phyloP scores from a whole-genome alignment of 2,329 filamentous ascomycete genomes.

The Sporothrix phasma region DNA sequence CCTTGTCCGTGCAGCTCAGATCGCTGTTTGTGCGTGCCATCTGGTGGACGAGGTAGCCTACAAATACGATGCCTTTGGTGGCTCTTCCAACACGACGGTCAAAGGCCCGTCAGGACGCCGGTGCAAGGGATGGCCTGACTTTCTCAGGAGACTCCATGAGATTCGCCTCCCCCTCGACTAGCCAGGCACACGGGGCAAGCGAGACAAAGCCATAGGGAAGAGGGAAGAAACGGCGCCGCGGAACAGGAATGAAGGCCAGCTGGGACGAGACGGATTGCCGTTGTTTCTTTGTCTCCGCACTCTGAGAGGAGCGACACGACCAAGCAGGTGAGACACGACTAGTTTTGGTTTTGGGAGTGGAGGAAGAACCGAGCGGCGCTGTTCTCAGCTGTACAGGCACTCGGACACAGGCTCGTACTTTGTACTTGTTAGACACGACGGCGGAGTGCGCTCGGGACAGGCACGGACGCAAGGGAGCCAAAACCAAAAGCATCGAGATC shows the following conservation, averaged over 20 bases:
- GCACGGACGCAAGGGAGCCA: slow-evolving; percentile 1
- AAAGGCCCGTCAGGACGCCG: neutral
- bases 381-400: slow-evolving; percentile 3
- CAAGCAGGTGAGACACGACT: neutral
- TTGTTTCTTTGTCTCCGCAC: neutral
- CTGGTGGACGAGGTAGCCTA: neutral
- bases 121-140: neutral
- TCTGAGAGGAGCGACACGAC: neutral
- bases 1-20: neutral
- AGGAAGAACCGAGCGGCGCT: neutral
- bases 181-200: slow-evolving; percentile 1
- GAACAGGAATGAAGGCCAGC: neutral
- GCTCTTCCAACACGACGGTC: neutral
- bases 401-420: too few species aligned
- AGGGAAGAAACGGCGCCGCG: neutral
- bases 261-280: neutral
- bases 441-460: neutral
- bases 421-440: too few species aligned
- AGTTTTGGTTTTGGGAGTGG: neutral
- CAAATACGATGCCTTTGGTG: too few species aligned
- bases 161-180: slow-evolving; percentile 6
- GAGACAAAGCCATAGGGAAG: too few species aligned
- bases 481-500: neutral
- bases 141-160: neutral
- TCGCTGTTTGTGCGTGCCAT: neutral